These are phyloP conservation scores for Trametes gibbosa DNA, from an alignment of 768 basidiomycete species.

Conservation along the genomic window DNA sequence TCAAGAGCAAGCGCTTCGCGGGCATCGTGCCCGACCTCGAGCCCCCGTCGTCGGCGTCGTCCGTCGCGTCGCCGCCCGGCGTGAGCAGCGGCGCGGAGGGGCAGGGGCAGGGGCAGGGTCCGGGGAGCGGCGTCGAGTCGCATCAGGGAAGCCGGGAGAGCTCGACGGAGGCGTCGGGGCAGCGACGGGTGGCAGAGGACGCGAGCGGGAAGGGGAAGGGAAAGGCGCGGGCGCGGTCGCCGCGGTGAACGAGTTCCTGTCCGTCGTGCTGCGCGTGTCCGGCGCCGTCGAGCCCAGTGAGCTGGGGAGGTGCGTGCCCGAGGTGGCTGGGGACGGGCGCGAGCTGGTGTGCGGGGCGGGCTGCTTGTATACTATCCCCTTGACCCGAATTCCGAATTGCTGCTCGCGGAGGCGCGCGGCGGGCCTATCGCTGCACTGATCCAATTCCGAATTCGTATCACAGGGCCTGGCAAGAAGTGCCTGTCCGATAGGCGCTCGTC, in stretches of 20 bases:
- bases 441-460: slow-evolving; percentile 28
- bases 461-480: background rate
- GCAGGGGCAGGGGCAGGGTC: background rate
- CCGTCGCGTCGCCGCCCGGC: slow-evolving; percentile 2
- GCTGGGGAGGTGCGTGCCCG: background rate
- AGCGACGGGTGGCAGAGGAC: background rate
- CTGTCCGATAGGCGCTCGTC: no score
- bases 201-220: slow-evolving; percentile 19
- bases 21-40: slow-evolving; percentile 25
- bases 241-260: background rate
- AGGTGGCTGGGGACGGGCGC: background rate
- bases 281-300: background rate
- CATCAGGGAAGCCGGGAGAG: slow-evolving; percentile 11
- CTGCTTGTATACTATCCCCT: slow-evolving; percentile 22
- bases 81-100: slow-evolving; percentile 1
- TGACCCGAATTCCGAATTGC: slow-evolving; percentile 29
- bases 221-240: slow-evolving; percentile 12
- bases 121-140: slow-evolving; percentile 2
- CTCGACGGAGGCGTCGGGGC: slow-evolving; percentile 10
- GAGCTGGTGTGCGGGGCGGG: background rate
- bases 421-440: slow-evolving; percentile 7
- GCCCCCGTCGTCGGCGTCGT: slow-evolving; percentile 10
- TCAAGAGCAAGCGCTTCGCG: slow-evolving; percentile 60
- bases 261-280: background rate
- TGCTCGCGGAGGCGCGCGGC: background rate